These are phyloP conservation scores for Citrullus mucosospermus DNA, from an alignment of 306 rosid genomes.

Conservation along the genomic window DNA sequence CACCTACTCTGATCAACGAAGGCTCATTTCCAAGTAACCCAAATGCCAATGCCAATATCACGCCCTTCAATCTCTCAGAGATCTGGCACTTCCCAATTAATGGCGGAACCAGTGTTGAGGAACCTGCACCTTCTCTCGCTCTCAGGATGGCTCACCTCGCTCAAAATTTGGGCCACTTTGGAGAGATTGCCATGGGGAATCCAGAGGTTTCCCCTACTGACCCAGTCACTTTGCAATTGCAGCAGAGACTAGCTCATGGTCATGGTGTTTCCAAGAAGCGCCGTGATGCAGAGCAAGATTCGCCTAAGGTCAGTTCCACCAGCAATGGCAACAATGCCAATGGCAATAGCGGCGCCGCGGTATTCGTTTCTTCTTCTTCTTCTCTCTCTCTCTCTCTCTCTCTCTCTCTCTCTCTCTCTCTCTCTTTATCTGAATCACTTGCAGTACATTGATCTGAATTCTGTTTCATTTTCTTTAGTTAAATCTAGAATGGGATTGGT, in stretches of 20 bases:
- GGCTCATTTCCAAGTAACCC: slow-evolving; percentile 29
- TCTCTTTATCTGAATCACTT: neutral
- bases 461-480: neutral
- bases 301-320: slow-evolving; percentile 38
- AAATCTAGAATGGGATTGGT: neutral
- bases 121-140: slow-evolving; percentile 37
- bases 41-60: slow-evolving; percentile 27
- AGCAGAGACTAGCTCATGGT: slow-evolving; percentile 12
- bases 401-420: no score
- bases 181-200: slow-evolving; percentile 26
- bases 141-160: slow-evolving; percentile 30
- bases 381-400: neutral
- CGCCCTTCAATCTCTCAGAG: slow-evolving; percentile 49
- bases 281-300: slow-evolving; percentile 38
- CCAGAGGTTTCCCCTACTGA: slow-evolving; percentile 25
- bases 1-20: slow-evolving; percentile 38
- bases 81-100: slow-evolving; percentile 62
- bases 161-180: slow-evolving; percentile 26
- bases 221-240: slow-evolving; percentile 20
- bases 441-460: neutral
- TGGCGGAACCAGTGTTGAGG: slow-evolving; percentile 11
- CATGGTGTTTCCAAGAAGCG: slow-evolving; percentile 32
- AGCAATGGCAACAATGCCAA: slow-evolving; percentile 23
- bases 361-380: slow-evolving; percentile 10
- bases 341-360: slow-evolving; percentile 33